These are phyloP conservation scores for Lactarius deliciosus DNA, from an alignment of 768 basidiomycete species.

Conservation along the genomic window DNA sequence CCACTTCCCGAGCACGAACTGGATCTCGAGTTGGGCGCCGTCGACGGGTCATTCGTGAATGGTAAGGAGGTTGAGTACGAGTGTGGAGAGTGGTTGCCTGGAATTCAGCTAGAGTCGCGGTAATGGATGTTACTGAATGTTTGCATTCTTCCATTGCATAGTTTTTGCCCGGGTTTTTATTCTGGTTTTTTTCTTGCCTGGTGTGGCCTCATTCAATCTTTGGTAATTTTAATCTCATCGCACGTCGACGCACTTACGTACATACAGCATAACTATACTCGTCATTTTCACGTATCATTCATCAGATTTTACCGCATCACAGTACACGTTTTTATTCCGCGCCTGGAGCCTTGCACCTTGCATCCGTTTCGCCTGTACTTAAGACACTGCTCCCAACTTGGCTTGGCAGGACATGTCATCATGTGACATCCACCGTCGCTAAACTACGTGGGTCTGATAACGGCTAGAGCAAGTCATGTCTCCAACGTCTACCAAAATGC, in stretches of 20 bases:
- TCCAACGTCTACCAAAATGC: not conserved
- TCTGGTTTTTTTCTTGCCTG: conserved; percentile 10
- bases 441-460: not conserved
- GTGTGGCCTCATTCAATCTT: conserved; percentile 12
- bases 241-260: conserved; percentile 13
- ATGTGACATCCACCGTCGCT: not conserved
- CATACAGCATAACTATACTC: conserved; percentile 20
- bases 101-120: conserved; percentile 22
- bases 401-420: not conserved
- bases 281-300: conserved; percentile 9
- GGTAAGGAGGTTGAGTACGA: conserved; percentile 20
- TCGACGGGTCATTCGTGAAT: conserved; percentile 13
- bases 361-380: not conserved
- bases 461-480: not conserved
- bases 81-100: conserved; percentile 29
- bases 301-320: not conserved
- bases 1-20: conserved; percentile 30
- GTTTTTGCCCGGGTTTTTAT: conserved; percentile 7
- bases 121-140: conserved; percentile 4
- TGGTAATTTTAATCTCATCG: conserved; percentile 14
- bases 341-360: not conserved
- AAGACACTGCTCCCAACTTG: not conserved
- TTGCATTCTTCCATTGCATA: conserved; percentile 11
- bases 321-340: not conserved
- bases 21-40: conserved; percentile 33